These are phyloP conservation scores for Lodderomyces margitis DNA, from an alignment of 1,139 yeast species.

Conservation along the genomic window DNA sequence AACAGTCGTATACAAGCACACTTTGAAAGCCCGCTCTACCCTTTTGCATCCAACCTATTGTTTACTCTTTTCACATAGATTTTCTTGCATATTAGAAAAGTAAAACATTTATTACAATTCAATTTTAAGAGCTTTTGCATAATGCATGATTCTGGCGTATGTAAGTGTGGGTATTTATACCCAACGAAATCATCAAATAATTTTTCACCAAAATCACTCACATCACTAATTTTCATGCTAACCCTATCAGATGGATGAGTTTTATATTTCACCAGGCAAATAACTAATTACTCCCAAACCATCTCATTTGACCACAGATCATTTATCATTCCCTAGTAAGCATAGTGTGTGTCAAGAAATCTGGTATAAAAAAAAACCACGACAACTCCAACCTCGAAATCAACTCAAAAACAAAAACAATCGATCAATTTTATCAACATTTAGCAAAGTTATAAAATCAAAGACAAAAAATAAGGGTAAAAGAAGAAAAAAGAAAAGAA, in stretches of 20 bases:
- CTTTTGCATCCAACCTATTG: neutral
- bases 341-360: neutral
- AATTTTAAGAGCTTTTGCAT: neutral
- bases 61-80: neutral
- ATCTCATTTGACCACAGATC: neutral
- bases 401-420: neutral
- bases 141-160: neutral
- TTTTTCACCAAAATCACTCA: conserved; percentile 3
- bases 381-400: neutral
- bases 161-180: neutral
- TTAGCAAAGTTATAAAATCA: neutral
- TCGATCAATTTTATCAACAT: neutral
- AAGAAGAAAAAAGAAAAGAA: neutral
- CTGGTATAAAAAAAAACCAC: neutral
- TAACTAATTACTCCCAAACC: neutral
- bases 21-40: neutral
- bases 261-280: no score
- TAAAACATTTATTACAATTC: neutral
- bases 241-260: no score
- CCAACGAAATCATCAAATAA: neutral
- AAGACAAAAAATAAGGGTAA: neutral
- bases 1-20: no score
- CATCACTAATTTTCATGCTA: no score
- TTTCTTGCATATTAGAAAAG: neutral
- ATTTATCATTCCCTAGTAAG: neutral